Evolutionary conservation across 163 green algal genomes (phyloP).

Genomic region (Volvox carteri): DNA sequence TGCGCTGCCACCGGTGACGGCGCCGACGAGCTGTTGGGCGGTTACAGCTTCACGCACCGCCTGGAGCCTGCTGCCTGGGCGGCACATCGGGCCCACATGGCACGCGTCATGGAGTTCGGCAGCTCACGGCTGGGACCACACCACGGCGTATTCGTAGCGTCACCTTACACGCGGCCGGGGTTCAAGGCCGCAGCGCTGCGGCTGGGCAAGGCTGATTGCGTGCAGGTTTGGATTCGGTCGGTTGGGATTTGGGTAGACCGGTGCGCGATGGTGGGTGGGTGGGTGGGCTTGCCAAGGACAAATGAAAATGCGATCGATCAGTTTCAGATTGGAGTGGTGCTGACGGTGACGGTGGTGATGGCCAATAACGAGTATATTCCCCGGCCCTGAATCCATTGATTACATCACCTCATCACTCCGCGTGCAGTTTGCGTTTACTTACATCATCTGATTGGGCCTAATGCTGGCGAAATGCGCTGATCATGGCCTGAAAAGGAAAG

Average conservation of each 20-base stretch:
- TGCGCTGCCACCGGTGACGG: slow-evolving; percentile 62
- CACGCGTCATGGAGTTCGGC: slow-evolving; percentile 49
- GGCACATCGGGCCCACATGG: slow-evolving; percentile 44
- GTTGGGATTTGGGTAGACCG: no score
- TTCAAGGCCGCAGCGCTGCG: slow-evolving; percentile 5
- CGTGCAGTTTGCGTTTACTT: no score
- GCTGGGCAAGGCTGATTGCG: slow-evolving; percentile 34
- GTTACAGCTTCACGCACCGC: slow-evolving; percentile 58
- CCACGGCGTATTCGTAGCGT: slow-evolving; percentile 21
- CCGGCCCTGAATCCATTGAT: no score
- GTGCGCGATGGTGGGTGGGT: background rate
- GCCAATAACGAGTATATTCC: no score
- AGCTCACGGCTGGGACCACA: slow-evolving; percentile 3
- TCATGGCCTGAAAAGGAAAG: no score
- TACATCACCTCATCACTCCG: no score
- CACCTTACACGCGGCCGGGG: slow-evolving; percentile 30
- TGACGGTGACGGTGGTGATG: no score
- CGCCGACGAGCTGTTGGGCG: slow-evolving; percentile 66
- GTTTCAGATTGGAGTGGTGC: no score
- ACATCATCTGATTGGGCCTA: no score
- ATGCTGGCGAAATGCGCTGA: no score
- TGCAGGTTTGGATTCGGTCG: slow-evolving; percentile 36
- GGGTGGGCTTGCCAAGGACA: no score
- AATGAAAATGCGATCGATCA: no score
- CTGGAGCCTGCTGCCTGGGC: slow-evolving; percentile 28